These are phyloP conservation scores for Cephalotrichum gorgonifer DNA, from an alignment of 2,329 filamentous ascomycete species.

Conservation along the genomic window DNA sequence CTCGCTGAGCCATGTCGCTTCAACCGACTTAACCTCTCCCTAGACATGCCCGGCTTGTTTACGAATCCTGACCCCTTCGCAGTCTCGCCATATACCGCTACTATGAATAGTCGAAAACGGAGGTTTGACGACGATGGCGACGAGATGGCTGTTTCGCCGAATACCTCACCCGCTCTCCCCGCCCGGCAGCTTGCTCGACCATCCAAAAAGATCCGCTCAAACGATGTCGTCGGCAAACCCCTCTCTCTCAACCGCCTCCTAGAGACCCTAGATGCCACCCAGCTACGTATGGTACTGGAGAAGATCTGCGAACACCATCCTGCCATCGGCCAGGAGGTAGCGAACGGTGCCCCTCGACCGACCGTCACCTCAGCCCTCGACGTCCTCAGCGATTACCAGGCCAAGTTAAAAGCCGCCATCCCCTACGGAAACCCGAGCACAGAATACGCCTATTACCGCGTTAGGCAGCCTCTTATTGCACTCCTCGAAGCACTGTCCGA, in stretches of 20 bases:
- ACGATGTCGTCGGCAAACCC: slow-evolving; percentile 54
- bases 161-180: slow-evolving; percentile 66
- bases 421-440: slow-evolving; percentile 78
- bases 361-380: slow-evolving; percentile 70
- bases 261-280: slow-evolving; percentile 80
- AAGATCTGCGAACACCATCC: slow-evolving; percentile 86
- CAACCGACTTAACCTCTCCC: slow-evolving; percentile 3
- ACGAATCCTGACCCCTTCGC: slow-evolving; percentile 5
- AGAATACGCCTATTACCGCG: slow-evolving; percentile 91
- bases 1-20: neutral
- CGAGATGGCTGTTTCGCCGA: slow-evolving; percentile 85
- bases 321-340: slow-evolving; percentile 74
- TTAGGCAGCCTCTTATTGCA: slow-evolving; percentile 68
- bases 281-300: slow-evolving; percentile 78
- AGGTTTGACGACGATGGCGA: slow-evolving; percentile 79
- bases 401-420: slow-evolving; percentile 65
- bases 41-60: slow-evolving; percentile 14
- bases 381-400: slow-evolving; percentile 74
- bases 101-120: slow-evolving; percentile 59
- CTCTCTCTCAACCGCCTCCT: slow-evolving; percentile 61
- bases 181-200: slow-evolving; percentile 57
- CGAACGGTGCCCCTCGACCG: slow-evolving; percentile 75
- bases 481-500: slow-evolving; percentile 85
- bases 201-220: slow-evolving; percentile 50
- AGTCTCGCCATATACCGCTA: slow-evolving; percentile 34